Evolutionary conservation across 192 early-diverging fungal species (phyloP).

Genomic region (Diversispora eburnea): DNA sequence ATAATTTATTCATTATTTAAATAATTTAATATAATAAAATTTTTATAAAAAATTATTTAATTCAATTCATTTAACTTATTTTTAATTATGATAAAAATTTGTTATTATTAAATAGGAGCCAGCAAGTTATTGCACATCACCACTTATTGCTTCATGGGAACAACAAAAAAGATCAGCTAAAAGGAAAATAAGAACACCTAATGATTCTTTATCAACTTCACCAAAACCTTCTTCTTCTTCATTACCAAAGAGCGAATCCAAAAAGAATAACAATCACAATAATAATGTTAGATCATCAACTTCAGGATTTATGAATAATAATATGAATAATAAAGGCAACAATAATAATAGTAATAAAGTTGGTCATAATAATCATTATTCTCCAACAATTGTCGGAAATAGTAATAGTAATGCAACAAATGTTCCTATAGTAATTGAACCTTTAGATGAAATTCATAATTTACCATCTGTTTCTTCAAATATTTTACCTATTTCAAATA

Average conservation of each 20-base stretch:
- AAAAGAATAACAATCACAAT: background rate
- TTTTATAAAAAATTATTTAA: background rate
- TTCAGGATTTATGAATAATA: no score
- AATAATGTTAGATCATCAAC: background rate
- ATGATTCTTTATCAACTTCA: background rate
- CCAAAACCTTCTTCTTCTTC: background rate
- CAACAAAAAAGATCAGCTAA: background rate
- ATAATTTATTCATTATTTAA: no score
- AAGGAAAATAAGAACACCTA: slow-evolving; percentile 1
- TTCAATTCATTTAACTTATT: background rate
- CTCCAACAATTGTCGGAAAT: no score
- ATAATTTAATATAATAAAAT: no score
- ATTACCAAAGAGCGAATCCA: background rate
- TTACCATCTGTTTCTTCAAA: no score
- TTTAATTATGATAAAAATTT: background rate
- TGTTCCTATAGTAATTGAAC: no score
- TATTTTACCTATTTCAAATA: no score
- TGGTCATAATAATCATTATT: no score
- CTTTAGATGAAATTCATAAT: no score
- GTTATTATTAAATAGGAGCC: background rate
- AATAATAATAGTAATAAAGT: no score
- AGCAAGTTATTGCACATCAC: slow-evolving; percentile 9
- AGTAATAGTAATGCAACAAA: no score
- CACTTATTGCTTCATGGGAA: slow-evolving; percentile 9
- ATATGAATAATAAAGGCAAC: no score